Evolutionary conservation across 1,139 yeast species (phyloP).

Genomic region (Magnusiomyces sp.): DNA sequence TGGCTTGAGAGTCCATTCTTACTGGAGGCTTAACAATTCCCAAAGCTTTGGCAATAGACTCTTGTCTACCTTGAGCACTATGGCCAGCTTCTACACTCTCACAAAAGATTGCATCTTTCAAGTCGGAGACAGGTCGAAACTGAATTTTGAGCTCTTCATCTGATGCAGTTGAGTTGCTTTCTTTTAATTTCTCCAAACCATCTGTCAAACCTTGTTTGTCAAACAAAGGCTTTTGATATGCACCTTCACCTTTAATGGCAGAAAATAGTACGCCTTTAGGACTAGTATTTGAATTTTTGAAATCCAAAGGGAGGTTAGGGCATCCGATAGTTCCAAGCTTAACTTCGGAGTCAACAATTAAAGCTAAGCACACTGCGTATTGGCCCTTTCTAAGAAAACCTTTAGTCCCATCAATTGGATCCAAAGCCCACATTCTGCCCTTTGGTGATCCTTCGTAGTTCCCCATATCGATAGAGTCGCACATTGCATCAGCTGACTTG

Average conservation of each 20-base stretch:
- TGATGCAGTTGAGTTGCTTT: constrained; percentile 6
- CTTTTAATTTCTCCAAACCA: not conserved
- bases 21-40: constrained; percentile 50
- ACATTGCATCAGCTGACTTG: constrained; percentile 41
- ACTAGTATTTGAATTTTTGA: constrained; percentile 30
- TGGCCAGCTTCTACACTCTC: constrained; percentile 98
- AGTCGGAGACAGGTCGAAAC: constrained; percentile 25
- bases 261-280: constrained; percentile 62
- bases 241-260: constrained; percentile 68
- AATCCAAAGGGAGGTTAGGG: constrained; percentile 67
- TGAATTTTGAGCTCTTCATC: constrained; percentile 21
- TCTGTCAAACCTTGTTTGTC: constrained; percentile 1
- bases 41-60: constrained; percentile 54
- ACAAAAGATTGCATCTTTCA: constrained; percentile 56
- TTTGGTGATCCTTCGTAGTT: constrained; percentile 63
- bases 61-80: constrained; percentile 86
- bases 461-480: constrained; percentile 68
- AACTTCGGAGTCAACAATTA: constrained; percentile 77
- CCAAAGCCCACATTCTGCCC: constrained; percentile 94
- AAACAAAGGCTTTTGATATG: constrained; percentile 37
- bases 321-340: constrained; percentile 92
- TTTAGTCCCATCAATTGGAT: constrained; percentile 97
- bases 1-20: constrained; percentile 84
- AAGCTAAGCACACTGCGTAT: constrained; percentile 89
- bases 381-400: constrained; percentile 95